Conservation (phyloP, 495 filamentous ascomycete species). For the Cetradonia linearis region DNA sequence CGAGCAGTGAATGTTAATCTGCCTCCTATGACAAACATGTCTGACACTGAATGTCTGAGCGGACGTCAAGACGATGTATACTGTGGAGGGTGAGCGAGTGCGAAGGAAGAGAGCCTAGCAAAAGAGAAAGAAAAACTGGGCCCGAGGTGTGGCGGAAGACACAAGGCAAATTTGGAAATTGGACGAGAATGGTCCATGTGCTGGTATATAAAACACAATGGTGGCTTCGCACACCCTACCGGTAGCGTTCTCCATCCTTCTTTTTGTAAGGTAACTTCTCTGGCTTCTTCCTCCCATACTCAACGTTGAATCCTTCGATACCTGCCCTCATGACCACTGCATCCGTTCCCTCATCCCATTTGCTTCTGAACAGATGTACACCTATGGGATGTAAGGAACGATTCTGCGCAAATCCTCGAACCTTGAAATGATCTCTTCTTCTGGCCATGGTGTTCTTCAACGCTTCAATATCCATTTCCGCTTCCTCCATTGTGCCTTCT, state of each 20-base stretch:
- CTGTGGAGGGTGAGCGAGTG: conserved; percentile 33
- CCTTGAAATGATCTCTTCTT: conserved; percentile 54
- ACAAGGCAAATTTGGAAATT: not conserved
- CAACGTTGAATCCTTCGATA: conserved; percentile 64
- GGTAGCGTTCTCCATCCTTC: conserved; percentile 27
- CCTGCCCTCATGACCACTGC: conserved; percentile 75
- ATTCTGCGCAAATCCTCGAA: conserved; percentile 58
- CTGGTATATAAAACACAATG: not conserved
- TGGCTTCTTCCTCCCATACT: conserved; percentile 66
- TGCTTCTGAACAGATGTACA: conserved; percentile 71
- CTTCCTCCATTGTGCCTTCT: conserved; percentile 33
- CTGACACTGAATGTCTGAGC: conserved; percentile 32
- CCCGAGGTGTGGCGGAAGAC: not conserved
- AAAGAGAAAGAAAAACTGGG: too few relatives aligned
- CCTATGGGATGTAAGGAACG: conserved; percentile 64
- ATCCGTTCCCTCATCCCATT: conserved; percentile 80
- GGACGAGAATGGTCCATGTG: not conserved
- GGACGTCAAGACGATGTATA: conserved; percentile 40
- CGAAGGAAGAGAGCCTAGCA: not conserved
- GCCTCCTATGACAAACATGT: conserved; percentile 44
- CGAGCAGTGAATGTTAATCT: conserved; percentile 29
- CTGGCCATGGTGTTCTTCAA: conserved; percentile 42
- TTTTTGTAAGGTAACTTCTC: conserved; percentile 48
- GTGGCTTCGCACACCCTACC: conserved; percentile 9
- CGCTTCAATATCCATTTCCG: conserved; percentile 47